Base-by-base conservation (phyloP, 2,329 filamentous ascomycete genomes). In the Achaetomium macrosporum region DNA sequence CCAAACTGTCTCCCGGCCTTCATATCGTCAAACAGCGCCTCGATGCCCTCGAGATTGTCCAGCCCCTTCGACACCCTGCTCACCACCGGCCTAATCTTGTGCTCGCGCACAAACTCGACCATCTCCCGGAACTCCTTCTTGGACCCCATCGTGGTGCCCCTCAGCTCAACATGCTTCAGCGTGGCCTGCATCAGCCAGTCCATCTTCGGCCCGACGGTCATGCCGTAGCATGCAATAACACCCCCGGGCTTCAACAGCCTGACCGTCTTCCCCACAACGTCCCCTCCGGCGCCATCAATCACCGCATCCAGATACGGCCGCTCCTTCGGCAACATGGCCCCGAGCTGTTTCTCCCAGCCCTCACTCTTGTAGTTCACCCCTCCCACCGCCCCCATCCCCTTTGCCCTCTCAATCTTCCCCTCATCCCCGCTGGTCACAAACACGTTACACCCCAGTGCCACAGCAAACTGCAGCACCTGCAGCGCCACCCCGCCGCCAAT, bases 401-500 rank as follows among this genome's bases (percentile, higher is more conserved):
- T 41, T 1, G 91, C 90, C 65, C 79, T 83, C 44, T 80, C 76
- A 55, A 97, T 81, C 77, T 96, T 96, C 62, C 79, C 83, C 59
- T 81, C 70, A 58, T 82, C 84, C 9, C 88, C 84, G 51, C 84
- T 89, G 1, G 85, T 92, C 51, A 96, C 90, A 65, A 78, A 95
- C n/a, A 92, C 86, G 66, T 84, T 82, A 62, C 85, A 82, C 36
- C 90, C 88, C 59, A 82, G 72, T 10, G 82, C 89, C 12, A 85
- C 82, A 11, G 82, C 90, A 70, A 95, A 95, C 67, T 89, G 78
- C 61, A 96, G 73, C 6, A 81, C 86, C 74, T 88, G 85, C 51
- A 96, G 73, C 33, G 92, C 92, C 1, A 96, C 92, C 41, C 92
- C 92, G 35, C 92, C 92, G 0, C 92, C 92, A 68, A 97, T 95